Conservation (phyloP, 345 rosid genomes). For the Clausena lansium region DNA sequence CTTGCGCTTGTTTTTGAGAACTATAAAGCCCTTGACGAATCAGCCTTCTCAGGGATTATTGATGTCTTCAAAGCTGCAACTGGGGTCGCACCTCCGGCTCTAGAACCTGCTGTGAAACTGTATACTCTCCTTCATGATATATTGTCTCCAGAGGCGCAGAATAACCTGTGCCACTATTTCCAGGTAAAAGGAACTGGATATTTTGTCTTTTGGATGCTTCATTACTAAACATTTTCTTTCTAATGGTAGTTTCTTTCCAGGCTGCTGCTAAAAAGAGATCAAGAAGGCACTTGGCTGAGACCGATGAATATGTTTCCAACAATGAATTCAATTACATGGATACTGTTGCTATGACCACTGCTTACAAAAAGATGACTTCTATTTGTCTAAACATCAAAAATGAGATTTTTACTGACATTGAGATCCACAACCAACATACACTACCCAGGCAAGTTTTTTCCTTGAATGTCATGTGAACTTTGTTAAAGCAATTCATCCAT, state of each 20-base stretch:
- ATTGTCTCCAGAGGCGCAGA: conserved; percentile 92
- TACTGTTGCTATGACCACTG: conserved; percentile 64
- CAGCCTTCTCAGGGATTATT: conserved; percentile 65
- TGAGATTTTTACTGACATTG: conserved; percentile 85
- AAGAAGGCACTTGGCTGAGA: conserved; percentile 78
- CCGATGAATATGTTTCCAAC: conserved; percentile 80
- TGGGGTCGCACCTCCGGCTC: conserved; percentile 82
- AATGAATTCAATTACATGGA: conserved; percentile 64
- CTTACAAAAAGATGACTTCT: conserved; percentile 86
- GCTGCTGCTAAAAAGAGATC: conserved; percentile 90
- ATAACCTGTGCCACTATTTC: conserved; percentile 76
- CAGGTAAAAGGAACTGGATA: conserved; percentile 52
- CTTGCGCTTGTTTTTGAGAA: conserved; percentile 84
- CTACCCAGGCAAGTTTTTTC: conserved; percentile 72
- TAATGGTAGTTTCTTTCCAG: conserved; percentile 33
- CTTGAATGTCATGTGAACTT: neutral
- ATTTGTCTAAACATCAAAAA: conserved; percentile 74
- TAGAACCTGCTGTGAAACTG: conserved; percentile 87
- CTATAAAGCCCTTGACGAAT: conserved; percentile 92
- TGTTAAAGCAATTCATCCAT: neutral
- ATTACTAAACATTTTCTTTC: neutral
- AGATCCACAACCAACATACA: conserved; percentile 84
- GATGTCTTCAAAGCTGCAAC: conserved; percentile 76
- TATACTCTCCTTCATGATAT: conserved; percentile 89
- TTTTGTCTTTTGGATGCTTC: neutral